phyloP scores from a whole-genome alignment of 345 rosid genomes.

The Fremontodendron californicum region DNA sequence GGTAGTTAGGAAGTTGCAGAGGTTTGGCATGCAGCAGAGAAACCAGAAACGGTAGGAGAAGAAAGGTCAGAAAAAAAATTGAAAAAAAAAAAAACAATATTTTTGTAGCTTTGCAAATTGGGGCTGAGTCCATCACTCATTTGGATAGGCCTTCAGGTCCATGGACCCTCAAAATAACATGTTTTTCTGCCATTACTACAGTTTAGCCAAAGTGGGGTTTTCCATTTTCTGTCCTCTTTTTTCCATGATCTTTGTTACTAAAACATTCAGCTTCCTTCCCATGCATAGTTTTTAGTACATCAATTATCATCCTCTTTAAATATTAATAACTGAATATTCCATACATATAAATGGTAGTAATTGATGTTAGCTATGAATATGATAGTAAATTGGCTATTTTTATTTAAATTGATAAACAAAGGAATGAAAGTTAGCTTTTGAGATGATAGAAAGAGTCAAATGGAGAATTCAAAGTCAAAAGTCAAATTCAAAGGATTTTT shows the following conservation, averaged over 20 bases:
- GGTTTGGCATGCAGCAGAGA: slow-evolving; percentile 40
- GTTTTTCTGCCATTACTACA: slow-evolving; percentile 1
- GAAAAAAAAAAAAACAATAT: not conserved
- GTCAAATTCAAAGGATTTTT: not conserved
- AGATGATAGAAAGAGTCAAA: not conserved
- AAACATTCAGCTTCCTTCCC: not conserved
- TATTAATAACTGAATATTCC: not conserved
- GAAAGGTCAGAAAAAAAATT: not conserved
- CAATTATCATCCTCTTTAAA: not conserved
- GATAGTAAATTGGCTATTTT: not conserved
- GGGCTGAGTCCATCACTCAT: slow-evolving; percentile 8
- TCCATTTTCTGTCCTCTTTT: not conserved
- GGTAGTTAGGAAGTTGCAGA: slow-evolving; percentile 34
- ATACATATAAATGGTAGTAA: not conserved
- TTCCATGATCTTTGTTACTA: no score
- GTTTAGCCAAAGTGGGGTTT: not conserved
- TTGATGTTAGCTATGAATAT: not conserved
- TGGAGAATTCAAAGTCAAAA: not conserved
- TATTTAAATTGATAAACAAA: no score
- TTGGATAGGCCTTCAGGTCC: slow-evolving; percentile 9
- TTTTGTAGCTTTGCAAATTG: not conserved
- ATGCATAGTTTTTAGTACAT: not conserved
- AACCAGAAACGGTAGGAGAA: slow-evolving; percentile 4
- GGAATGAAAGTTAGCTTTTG: no score
- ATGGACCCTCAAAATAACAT: not conserved